Percentiles rank a stretch among this genome's conserved stretches.
These are phyloP conservation scores for Boechera stricta DNA, from an alignment of 345 rosid genomes.

Conservation along the genomic window DNA sequence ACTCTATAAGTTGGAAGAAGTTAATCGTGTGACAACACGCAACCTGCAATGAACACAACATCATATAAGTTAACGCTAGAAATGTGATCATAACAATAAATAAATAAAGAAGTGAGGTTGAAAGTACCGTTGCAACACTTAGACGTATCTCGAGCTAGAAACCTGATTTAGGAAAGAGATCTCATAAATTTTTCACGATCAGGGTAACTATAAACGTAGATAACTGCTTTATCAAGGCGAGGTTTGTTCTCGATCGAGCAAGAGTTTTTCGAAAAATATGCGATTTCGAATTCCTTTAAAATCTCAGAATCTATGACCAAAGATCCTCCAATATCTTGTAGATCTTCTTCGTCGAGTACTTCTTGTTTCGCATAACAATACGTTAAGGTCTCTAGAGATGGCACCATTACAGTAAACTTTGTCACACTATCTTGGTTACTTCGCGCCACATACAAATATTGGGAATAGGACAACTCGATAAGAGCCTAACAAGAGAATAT, in stretches of 20 bases:
- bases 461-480: conserved; percentile 2
- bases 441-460: not conserved
- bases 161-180: not conserved
- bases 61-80: too few species aligned
- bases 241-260: not conserved
- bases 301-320: not conserved
- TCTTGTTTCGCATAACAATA: too few species aligned
- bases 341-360: too few species aligned
- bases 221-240: not conserved
- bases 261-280: not conserved
- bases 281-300: not conserved
- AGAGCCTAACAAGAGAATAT: not conserved
- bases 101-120: too few species aligned
- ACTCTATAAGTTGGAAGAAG: not conserved
- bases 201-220: not conserved
- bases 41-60: not conserved
- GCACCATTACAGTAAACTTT: not conserved
- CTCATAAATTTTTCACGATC: not conserved
- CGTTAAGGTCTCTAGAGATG: not conserved
- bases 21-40: not conserved
- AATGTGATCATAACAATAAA: too few species aligned
- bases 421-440: not conserved
- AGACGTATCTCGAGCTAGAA: not conserved
- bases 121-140: too few species aligned
- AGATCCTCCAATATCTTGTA: not conserved